Conservation (phyloP, 2,329 filamentous ascomycete species). For the Penicillium sp. region DNA sequence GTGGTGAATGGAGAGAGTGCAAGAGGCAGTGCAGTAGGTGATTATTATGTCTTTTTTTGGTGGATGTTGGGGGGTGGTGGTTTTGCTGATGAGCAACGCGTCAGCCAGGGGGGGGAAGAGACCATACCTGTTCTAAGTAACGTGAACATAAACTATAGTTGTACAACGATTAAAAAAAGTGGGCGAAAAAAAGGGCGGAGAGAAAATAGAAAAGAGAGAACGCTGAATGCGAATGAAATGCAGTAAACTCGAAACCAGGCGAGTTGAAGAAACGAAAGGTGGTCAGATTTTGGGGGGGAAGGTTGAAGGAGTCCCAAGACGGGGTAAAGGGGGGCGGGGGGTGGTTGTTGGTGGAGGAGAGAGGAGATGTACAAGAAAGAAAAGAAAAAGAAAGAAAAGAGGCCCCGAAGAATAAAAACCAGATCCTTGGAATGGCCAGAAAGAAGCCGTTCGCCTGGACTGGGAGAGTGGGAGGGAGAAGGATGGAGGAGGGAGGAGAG, state of each 20-base stretch:
- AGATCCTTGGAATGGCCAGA: slow-evolving; percentile 28
- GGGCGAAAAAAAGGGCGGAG: neutral
- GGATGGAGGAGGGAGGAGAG: slow-evolving; percentile 18
- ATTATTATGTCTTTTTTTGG: slow-evolving; percentile 14
- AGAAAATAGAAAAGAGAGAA: slow-evolving; percentile 24
- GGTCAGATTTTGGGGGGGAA: slow-evolving; percentile 29
- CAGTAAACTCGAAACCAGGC: slow-evolving; percentile 27
- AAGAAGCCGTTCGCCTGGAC: slow-evolving; percentile 5
- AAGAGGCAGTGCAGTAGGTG: slow-evolving; percentile 9
- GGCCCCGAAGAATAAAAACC: slow-evolving; percentile 24
- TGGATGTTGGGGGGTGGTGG: slow-evolving; percentile 11
- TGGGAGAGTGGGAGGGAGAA: slow-evolving; percentile 25
- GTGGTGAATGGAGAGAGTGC: neutral
- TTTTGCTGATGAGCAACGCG: slow-evolving; percentile 20
- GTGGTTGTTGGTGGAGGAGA: neutral
- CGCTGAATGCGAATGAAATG: slow-evolving; percentile 24
- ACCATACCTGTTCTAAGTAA: slow-evolving; percentile 38
- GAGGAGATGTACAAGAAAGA: slow-evolving; percentile 38
- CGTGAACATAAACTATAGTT: slow-evolving; percentile 36
- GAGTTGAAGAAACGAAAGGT: slow-evolving; percentile 33
- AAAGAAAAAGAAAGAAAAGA: slow-evolving; percentile 20
- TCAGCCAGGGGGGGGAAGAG: slow-evolving; percentile 23
- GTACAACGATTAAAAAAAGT: slow-evolving; percentile 35
- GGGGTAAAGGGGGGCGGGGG: slow-evolving; percentile 5
- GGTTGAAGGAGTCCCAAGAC: slow-evolving; percentile 8